Percentiles rank a stretch among this genome's conserved stretches.
Evolutionary conservation across 106 monocot genomes (phyloP).

Genomic region (Gastrodia elata): DNA sequence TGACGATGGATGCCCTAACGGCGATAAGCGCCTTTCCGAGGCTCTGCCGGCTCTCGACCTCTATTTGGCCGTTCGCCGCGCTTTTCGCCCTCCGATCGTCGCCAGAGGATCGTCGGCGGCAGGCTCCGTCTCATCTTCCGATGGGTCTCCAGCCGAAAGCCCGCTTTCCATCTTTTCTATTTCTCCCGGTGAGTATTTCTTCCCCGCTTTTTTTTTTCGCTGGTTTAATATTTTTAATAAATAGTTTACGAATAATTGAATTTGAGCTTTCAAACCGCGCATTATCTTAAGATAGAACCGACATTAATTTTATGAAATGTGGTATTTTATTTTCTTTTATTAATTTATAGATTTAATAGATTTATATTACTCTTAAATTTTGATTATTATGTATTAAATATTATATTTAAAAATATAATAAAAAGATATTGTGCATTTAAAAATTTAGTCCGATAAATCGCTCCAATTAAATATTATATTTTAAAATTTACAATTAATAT

Average conservation of each 20-base stretch:
- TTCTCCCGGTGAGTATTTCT: slow-evolving; percentile 24
- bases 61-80: slow-evolving; percentile 32
- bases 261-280: too few species aligned
- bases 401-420: too few species aligned
- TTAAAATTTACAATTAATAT: too few species aligned
- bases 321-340: too few species aligned
- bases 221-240: not conserved
- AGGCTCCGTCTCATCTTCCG: slow-evolving; percentile 6
- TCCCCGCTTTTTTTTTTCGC: not conserved
- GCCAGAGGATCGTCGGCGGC: not conserved
- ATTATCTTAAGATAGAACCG: too few species aligned
- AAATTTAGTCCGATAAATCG: too few species aligned
- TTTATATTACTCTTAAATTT: too few species aligned
- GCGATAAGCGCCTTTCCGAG: slow-evolving; percentile 24
- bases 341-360: too few species aligned
- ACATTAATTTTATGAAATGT: too few species aligned
- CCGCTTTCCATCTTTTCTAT: slow-evolving; percentile 22
- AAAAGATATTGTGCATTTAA: too few species aligned
- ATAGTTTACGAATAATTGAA: too few species aligned
- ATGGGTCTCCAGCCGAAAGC: slow-evolving; percentile 15
- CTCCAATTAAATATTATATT: not conserved
- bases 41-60: slow-evolving; percentile 51
- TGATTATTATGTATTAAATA: too few species aligned
- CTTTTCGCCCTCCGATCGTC: not conserved
- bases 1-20: slow-evolving; percentile 5